A percentile compares a stretch with the other conserved stretches of the same genome.
phyloP scores from a whole-genome alignment of 495 filamentous ascomycete species.

The Neurospora hispaniola region DNA sequence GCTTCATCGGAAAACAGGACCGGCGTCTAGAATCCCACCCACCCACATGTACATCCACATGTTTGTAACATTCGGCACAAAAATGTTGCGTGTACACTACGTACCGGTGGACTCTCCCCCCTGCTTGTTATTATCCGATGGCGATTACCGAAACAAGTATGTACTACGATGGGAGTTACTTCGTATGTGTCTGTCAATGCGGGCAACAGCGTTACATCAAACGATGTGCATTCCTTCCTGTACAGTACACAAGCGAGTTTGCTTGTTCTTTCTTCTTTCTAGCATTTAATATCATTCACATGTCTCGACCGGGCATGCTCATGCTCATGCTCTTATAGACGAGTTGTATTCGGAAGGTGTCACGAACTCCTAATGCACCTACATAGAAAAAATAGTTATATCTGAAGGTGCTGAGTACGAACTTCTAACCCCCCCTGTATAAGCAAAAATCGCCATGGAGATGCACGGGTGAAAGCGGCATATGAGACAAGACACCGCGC shows the following conservation, averaged over 20 bases:
- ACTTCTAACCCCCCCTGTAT: no score
- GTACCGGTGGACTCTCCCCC: neutral
- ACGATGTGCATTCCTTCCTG: neutral
- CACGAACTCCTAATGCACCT: neutral
- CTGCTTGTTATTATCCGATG: neutral
- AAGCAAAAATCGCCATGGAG: no score
- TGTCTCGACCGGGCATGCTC: neutral
- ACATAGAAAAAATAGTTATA: no score
- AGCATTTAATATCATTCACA: neutral
- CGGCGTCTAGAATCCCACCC: neutral
- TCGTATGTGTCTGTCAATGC: no score
- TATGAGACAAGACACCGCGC: neutral
- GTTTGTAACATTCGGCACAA: neutral
- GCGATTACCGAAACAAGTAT: neutral
- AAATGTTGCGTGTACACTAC: neutral
- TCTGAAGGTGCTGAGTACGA: no score
- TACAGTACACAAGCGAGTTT: neutral
- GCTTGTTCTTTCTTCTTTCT: neutral
- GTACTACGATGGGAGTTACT: no score
- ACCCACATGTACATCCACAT: neutral
- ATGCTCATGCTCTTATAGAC: no score
- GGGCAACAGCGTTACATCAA: no score
- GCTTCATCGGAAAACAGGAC: neutral
- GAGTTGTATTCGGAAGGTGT: neutral
- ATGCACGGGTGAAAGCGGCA: no score